Evolutionary conservation across 352 stramenopile species (phyloP), one percentile per base, ranked within the genome.

Genomic region (Phytopythium vexans): DNA sequence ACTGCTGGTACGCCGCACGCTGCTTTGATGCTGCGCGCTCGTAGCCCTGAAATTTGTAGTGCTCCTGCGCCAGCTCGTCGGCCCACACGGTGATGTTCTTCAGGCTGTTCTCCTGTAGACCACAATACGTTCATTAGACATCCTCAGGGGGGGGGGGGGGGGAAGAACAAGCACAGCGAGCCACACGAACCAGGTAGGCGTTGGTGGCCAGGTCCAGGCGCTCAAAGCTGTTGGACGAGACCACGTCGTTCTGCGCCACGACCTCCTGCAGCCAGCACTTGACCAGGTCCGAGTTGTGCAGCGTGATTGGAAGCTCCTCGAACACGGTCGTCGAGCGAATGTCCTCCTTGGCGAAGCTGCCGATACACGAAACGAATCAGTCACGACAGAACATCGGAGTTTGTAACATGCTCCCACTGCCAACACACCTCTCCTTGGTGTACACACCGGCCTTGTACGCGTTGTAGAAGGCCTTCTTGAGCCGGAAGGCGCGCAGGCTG

Each of bases 81-180:
- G 98, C 96, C 94, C 95, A 98, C 48, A 94, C 80, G 60, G 88
- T 97, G 59, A 99, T 86, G 74, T 98, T 98, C 84, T 98, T 97
- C n/a, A 99, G 77, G 64, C 98, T 98, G 74, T 96, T 98, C 67
- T 99, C 95, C 58, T 75, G 35, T 46, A 54, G 10, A 15, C 9
- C 43, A 3, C 37, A 95, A 68, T 14, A 3, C 42, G 36, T 6
- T 11, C 8, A 11, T 47, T 9, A 47, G 16, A 44, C 10, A 16
- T 32, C 38, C 21, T 42, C 9, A 4, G 33, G 0, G 9, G 16
- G 16, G 8, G 4, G 3, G 16, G 16, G 27, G 15, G 9, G 16
- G 41, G 8, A n/a, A n/a, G n/a, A n/a, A n/a, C n/a, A 35, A 34
- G 16, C 41, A 31, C 44, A 34, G 41, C 4, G 16, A 31, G 41